Percentiles rank a stretch among this genome's conserved stretches.
Conservation (phyloP, 2,329 filamentous ascomycete genomes). For the Penicillium sp. region DNA sequence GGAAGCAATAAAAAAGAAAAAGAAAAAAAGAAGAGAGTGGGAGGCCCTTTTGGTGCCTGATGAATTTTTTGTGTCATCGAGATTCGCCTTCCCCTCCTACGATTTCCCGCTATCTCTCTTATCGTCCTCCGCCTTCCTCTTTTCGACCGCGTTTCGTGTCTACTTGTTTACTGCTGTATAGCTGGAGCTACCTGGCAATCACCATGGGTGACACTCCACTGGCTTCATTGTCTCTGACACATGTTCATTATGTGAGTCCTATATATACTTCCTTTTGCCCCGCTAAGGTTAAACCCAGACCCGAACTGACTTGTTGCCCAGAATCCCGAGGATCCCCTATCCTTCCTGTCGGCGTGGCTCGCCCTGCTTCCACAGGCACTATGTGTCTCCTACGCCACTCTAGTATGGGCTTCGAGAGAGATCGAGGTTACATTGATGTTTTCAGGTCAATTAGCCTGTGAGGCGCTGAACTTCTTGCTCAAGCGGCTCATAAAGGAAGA, state of each 20-base stretch:
- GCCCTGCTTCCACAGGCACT: slow-evolving; percentile 90
- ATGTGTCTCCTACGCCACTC: slow-evolving; percentile 80
- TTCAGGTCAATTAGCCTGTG: slow-evolving; percentile 83
- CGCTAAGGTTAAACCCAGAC: not conserved
- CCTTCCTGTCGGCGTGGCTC: slow-evolving; percentile 86
- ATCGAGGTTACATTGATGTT: slow-evolving; percentile 87
- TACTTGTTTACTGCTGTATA: not conserved
- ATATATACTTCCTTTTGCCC: not conserved
- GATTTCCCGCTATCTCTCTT: slow-evolving; percentile 1
- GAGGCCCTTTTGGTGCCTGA: slow-evolving; percentile 18
- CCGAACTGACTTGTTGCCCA: slow-evolving; percentile 34
- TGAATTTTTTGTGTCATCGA: slow-evolving; percentile 7
- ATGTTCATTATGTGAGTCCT: slow-evolving; percentile 84
- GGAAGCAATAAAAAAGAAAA: not conserved
- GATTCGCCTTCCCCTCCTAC: not conserved
- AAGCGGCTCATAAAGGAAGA: slow-evolving; percentile 93
- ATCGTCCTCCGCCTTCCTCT: not conserved
- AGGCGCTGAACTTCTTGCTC: slow-evolving; percentile 80
- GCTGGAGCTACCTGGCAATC: not conserved
- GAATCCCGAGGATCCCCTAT: slow-evolving; percentile 81
- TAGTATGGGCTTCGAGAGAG: slow-evolving; percentile 88
- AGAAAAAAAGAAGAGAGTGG: slow-evolving; percentile 2
- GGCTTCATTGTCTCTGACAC: slow-evolving; percentile 87
- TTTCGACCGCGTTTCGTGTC: not conserved
- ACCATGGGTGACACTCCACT: slow-evolving; percentile 52